Base-by-base conservation (phyloP, 2,329 filamentous ascomycete species). In the Exophiala oligosperma region DNA sequence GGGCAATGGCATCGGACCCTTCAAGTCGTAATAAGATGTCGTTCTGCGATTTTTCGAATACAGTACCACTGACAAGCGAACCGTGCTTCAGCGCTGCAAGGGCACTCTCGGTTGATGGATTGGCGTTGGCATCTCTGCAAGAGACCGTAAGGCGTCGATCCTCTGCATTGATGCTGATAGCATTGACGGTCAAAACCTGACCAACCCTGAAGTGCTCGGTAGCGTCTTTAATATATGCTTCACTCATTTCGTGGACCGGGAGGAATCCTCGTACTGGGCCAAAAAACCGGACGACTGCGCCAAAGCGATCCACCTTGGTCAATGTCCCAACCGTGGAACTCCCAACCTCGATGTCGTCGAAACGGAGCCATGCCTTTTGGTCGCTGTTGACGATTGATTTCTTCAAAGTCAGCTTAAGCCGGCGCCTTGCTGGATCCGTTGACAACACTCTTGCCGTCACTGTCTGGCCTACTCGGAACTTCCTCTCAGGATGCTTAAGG, bases 211-310 rank as follows among this genome's bases (percentile, higher is more conserved):
- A 99, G 74, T 97, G 92, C 69, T 95, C 87, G 47, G 84, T 85
- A 3, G 94, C 92, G 69, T 97, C 90, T 65, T 89, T 84, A 68
- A 99, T 97, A 70, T 89, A 97, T 9, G 92, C 92, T 72, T 99
- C 94, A 71, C 94, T 97, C 94, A 99, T 99, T 74, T 99, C 93
- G 1, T 90, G 90, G 0, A 96, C 87, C 1, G 94, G 94, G 54
- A 99, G 81, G 77, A 95, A 99, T 7, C 89, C 95, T 64, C 86
- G 85, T 21, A 99, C 80, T 7, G 81, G 76, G 17, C 91, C 91
- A 69, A 95, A 99, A 74, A 97, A 99, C 70, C 96, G 91, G 53
- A 99, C 89, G 17, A 93, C 85, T 9, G 94, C 94, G 59, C 94
- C 94, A 53, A 85, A 85, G 2, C 83, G 76, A 56, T 91, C 80